These are phyloP conservation scores for Hortiboletus flavorubellus DNA, from an alignment of 768 basidiomycete species.

Conservation along the genomic window DNA sequence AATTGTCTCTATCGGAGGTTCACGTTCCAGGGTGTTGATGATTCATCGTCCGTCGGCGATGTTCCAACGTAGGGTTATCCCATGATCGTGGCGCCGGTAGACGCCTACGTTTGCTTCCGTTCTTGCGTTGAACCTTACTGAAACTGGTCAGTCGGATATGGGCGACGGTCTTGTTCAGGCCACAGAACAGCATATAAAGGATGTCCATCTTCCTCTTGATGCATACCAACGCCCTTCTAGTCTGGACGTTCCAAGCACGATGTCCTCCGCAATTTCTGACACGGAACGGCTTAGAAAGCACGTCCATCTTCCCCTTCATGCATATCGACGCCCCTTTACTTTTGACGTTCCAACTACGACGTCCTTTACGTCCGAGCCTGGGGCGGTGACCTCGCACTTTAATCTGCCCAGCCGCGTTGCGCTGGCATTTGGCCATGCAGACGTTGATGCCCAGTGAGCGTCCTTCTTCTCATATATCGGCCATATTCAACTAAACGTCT, in stretches of 20 bases:
- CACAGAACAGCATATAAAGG: not conserved
- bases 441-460: not conserved
- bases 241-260: too few relatives aligned
- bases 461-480: not conserved
- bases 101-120: too few relatives aligned
- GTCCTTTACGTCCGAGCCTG: not conserved
- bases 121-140: not conserved
- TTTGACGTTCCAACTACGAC: not conserved
- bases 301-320: too few relatives aligned
- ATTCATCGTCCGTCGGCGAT: not conserved
- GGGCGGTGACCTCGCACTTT: not conserved
- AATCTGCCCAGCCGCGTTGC: not conserved
- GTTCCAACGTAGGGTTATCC: not conserved
- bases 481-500: too few relatives aligned
- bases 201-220: too few relatives aligned
- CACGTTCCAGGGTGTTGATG: not conserved
- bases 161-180: not conserved
- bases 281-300: not conserved
- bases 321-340: not conserved
- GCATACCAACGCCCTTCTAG: too few relatives aligned
- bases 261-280: too few relatives aligned
- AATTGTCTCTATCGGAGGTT: not conserved
- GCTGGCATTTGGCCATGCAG: not conserved
- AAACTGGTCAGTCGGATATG: not conserved
- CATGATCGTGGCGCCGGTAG: too few relatives aligned